phyloP scores from a whole-genome alignment of 306 rosid genomes.

The Rosa rugosa region DNA sequence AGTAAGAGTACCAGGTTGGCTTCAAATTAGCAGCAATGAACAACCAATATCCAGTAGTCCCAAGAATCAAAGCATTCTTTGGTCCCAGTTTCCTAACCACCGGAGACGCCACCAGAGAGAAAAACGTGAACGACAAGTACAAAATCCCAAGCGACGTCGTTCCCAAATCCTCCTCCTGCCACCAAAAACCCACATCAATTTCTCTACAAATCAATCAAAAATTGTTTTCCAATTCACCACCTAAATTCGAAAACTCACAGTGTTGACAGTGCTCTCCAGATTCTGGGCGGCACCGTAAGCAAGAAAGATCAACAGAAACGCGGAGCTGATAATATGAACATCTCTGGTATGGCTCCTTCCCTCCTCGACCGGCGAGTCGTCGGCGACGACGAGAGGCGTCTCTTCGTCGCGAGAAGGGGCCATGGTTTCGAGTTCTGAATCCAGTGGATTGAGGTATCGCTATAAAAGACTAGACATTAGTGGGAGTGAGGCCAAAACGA shows the following conservation, averaged over 20 bases:
- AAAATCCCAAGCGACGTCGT: slow-evolving; percentile 80
- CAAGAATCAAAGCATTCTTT: slow-evolving; percentile 78
- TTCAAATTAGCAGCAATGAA: slow-evolving; percentile 88
- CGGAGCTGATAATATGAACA: slow-evolving; percentile 63
- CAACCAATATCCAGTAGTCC: slow-evolving; percentile 81
- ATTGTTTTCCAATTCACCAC: not conserved
- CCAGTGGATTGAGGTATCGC: slow-evolving; percentile 13
- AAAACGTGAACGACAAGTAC: slow-evolving; percentile 76
- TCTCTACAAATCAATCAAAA: not conserved
- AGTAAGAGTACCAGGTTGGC: slow-evolving; percentile 62
- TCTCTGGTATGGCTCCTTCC: slow-evolving; percentile 47
- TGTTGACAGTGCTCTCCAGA: slow-evolving; percentile 78
- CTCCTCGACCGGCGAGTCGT: slow-evolving; percentile 17
- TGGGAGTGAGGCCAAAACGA: slow-evolving; percentile 11
- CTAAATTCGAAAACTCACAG: slow-evolving; percentile 40
- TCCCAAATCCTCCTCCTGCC: slow-evolving; percentile 84
- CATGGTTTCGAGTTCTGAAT: slow-evolving; percentile 35
- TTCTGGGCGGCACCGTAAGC: slow-evolving; percentile 97
- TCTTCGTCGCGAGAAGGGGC: slow-evolving; percentile 55
- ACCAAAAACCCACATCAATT: slow-evolving; percentile 13
- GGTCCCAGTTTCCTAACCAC: slow-evolving; percentile 77
- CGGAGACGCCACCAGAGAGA: slow-evolving; percentile 76
- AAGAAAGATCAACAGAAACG: slow-evolving; percentile 71
- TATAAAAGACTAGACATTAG: slow-evolving; percentile 18
- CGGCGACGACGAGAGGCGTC: slow-evolving; percentile 42